phyloP scores from a whole-genome alignment of 306 rosid genomes.

The Aeschynomene evenia region DNA sequence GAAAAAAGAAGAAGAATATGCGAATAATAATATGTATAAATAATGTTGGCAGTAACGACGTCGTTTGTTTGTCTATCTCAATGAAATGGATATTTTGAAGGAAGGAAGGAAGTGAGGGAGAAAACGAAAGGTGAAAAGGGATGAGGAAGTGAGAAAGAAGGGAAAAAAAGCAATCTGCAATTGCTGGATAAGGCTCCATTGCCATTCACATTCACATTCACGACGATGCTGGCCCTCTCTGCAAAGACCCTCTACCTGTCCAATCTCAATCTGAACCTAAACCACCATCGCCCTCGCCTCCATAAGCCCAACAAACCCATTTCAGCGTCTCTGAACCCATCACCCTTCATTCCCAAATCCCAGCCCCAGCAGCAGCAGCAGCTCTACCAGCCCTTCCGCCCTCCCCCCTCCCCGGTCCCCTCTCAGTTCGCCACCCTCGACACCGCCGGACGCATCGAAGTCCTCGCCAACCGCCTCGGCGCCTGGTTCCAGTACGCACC shows the following conservation, averaged over 20 bases:
- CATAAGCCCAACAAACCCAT: background rate
- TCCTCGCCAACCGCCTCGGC: conserved; percentile 77
- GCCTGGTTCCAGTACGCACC: conserved; percentile 84
- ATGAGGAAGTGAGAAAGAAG: background rate
- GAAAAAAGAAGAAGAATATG: too few species aligned
- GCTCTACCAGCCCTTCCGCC: conserved; percentile 83
- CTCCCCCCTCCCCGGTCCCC: conserved; percentile 67
- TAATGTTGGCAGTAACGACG: too few species aligned
- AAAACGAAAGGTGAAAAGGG: background rate
- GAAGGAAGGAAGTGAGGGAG: background rate
- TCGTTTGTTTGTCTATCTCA: background rate
- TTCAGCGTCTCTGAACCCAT: conserved; percentile 4
- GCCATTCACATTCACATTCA: background rate
- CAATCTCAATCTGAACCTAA: background rate
- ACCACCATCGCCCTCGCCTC: background rate
- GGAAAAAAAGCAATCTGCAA: background rate
- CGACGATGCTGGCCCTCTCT: background rate
- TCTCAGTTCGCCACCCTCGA: conserved; percentile 55
- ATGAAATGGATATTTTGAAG: too few species aligned
- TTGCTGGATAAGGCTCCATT: background rate
- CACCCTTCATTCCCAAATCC: background rate
- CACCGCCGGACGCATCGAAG: conserved; percentile 39
- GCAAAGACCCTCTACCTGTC: background rate
- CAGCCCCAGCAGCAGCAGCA: conserved; percentile 29
- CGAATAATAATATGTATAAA: too few species aligned